These are phyloP conservation scores for Pseudomassariella vexata DNA, from an alignment of 2,329 filamentous ascomycete genomes.

Conservation along the genomic window DNA sequence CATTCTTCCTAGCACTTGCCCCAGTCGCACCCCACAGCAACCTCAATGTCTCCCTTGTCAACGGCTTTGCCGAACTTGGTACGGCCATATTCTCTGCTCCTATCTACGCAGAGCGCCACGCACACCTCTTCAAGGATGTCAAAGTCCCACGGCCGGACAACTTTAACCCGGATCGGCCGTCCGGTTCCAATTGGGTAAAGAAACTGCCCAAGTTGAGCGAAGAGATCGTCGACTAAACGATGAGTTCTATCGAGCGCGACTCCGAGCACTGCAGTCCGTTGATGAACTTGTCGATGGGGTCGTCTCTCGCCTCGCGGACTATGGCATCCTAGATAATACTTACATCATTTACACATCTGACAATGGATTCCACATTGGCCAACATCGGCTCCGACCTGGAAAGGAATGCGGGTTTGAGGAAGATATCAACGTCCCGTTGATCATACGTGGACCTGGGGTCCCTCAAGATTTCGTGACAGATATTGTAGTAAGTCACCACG, in stretches of 20 bases:
- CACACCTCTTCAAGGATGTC: conserved; percentile 51
- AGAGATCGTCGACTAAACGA: conserved; percentile 29
- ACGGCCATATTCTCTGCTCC: conserved; percentile 39
- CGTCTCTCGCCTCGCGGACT: conserved; percentile 24
- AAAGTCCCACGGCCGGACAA: conserved; percentile 57
- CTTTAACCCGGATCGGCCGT: conserved; percentile 56
- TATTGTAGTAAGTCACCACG: no score
- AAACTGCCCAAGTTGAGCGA: conserved; percentile 26
- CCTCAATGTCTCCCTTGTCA: no score
- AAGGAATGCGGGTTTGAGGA: conserved; percentile 40
- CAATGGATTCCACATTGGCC: conserved; percentile 43
- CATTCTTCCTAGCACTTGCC: conserved; percentile 56
- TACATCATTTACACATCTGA: conserved; percentile 42
- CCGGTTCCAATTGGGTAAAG: conserved; percentile 39
- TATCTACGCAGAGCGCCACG: conserved; percentile 52
- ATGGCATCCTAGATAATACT: conserved; percentile 27
- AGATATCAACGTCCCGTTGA: conserved; percentile 39
- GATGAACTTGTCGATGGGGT: conserved; percentile 38
- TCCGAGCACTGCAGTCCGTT: conserved; percentile 37
- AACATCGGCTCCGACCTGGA: conserved; percentile 38
- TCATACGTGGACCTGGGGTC: conserved; percentile 38
- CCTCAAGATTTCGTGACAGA: conserved; percentile 23
- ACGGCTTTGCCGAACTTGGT: neutral
- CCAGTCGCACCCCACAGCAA: conserved; percentile 55
- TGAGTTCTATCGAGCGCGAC: conserved; percentile 32